Percentiles rank a stretch among this genome's conserved stretches.
Conservation (phyloP, 768 basidiomycete genomes). For the Cyathus striatus region DNA sequence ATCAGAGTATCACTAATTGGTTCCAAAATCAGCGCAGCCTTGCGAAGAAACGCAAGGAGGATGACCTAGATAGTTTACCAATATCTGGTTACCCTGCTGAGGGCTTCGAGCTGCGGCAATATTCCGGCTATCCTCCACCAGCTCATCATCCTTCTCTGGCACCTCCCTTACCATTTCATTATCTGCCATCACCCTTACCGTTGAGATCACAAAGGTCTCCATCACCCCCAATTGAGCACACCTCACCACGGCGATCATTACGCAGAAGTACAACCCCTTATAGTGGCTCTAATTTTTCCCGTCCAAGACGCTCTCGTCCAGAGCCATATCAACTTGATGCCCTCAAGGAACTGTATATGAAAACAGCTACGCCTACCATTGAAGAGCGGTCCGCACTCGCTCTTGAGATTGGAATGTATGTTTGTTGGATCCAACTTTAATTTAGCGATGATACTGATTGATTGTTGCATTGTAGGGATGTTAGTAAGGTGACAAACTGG, state of each 20-base stretch:
- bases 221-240: slow-evolving; percentile 33
- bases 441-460: slow-evolving; percentile 9
- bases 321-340: slow-evolving; percentile 76
- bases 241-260: slow-evolving; percentile 31
- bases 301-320: slow-evolving; percentile 71
- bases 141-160: no score
- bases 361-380: slow-evolving; percentile 70
- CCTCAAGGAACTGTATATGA: slow-evolving; percentile 62
- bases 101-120: slow-evolving; percentile 30
- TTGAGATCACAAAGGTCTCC: slow-evolving; percentile 27
- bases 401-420: slow-evolving; percentile 72
- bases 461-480: slow-evolving; percentile 45
- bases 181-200: slow-evolving; percentile 29
- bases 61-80: slow-evolving; percentile 19
- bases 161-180: slow-evolving; percentile 43
- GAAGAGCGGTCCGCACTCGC: slow-evolving; percentile 75
- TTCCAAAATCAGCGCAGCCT: slow-evolving; percentile 83
- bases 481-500: slow-evolving; percentile 86
- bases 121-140: no score
- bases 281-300: slow-evolving; percentile 33
- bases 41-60: slow-evolving; percentile 65
- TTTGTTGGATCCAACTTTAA: slow-evolving; percentile 11
- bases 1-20: slow-evolving; percentile 81
- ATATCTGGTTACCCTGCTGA: slow-evolving; percentile 25
- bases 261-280: slow-evolving; percentile 42